A percentile compares a stretch with the other conserved stretches of the same genome.
Conservation (phyloP, 805 yeast genomes). For the Wickerhamiella domercqiae region DNA sequence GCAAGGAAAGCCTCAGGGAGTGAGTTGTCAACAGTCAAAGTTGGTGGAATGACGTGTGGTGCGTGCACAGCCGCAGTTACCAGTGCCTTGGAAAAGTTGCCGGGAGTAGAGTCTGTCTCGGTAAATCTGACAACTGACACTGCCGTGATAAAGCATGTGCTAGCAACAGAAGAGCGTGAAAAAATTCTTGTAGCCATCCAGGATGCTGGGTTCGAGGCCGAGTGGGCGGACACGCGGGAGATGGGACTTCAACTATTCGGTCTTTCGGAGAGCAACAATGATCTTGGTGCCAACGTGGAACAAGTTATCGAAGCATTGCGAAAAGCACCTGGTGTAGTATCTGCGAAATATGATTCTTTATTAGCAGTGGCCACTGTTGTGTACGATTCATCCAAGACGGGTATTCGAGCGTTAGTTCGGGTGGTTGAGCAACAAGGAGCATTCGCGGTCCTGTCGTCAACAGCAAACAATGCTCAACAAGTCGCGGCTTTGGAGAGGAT, state of each 20-base stretch:
- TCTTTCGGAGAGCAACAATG: too few species aligned
- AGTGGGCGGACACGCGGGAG: conserved; percentile 6
- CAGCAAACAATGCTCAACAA: conserved; percentile 50
- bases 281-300: conserved; percentile 49
- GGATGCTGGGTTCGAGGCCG: conserved; percentile 59
- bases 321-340: conserved; percentile 31
- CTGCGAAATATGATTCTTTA: conserved; percentile 19
- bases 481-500: conserved; percentile 49
- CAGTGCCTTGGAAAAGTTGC: conserved; percentile 32
- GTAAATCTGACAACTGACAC: conserved; percentile 68
- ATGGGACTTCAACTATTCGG: conserved; percentile 33
- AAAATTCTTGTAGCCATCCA: conserved; percentile 43
- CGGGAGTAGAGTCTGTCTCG: conserved; percentile 38
- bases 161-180: conserved; percentile 21
- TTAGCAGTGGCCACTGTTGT: conserved; percentile 37
- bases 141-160: conserved; percentile 41
- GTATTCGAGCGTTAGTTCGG: conserved; percentile 52
- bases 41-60: conserved; percentile 85
- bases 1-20: neutral
- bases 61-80: conserved; percentile 63
- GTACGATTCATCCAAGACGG: conserved; percentile 31
- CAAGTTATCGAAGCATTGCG: conserved; percentile 35
- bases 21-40: conserved; percentile 13
- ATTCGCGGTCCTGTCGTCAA: conserved; percentile 33
- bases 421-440: conserved; percentile 38